Conservation (phyloP, 192 early-diverging fungal genomes). For the Backusella liffmaniae region DNA sequence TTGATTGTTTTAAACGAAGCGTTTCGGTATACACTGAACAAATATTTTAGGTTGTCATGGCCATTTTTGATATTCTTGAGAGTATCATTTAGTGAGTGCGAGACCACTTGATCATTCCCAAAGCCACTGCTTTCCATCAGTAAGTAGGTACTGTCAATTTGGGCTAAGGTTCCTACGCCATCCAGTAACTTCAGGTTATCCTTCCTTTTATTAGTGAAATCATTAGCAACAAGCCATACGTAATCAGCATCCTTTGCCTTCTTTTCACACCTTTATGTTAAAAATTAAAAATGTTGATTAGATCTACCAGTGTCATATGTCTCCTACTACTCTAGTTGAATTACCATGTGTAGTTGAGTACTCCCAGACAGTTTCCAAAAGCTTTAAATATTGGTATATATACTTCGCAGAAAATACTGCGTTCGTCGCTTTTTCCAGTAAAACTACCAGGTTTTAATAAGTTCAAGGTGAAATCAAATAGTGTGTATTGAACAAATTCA, state of each 20-base stretch:
- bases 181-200: background rate
- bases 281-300: background rate
- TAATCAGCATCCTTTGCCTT: constrained; percentile 1
- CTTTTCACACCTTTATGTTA: background rate
- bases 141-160: background rate
- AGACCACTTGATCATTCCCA: background rate
- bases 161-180: background rate
- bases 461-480: background rate
- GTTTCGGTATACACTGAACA: background rate
- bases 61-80: constrained; percentile 1
- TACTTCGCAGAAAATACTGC: background rate
- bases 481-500: background rate
- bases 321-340: background rate
- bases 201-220: background rate
- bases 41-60: background rate
- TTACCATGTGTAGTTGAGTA: background rate
- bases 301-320: background rate
- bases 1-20: background rate
- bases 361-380: background rate
- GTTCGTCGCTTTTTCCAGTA: background rate
- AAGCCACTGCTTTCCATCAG: background rate
- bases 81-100: background rate
- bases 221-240: background rate
- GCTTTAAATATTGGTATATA: background rate
- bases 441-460: background rate